Evolutionary conservation across 345 rosid genomes (phyloP), one percentile per base, ranked within the genome.

Genomic region (Pugionium dolabratum): DNA sequence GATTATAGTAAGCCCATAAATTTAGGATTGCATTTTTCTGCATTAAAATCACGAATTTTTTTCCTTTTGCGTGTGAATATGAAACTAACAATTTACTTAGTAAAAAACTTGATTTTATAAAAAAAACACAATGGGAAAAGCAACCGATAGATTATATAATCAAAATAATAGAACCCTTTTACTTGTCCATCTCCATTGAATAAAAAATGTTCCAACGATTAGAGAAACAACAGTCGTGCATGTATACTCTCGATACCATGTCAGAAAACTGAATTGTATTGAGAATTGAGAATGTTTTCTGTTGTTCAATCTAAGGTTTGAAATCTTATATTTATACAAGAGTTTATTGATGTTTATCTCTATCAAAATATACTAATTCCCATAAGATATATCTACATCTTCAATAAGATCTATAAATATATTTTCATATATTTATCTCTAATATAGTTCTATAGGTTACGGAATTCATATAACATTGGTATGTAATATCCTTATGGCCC

Each of bases 401-500:
- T n/a, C n/a, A n/a, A n/a, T n/a, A n/a, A n/a, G n/a, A n/a, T n/a
- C n/a, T n/a, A n/a, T n/a, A n/a, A n/a, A n/a, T n/a, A n/a, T n/a
- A n/a, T n/a, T n/a, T n/a, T n/a, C n/a, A n/a, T n/a, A n/a, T n/a
- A n/a, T n/a, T n/a, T n/a, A n/a, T n/a, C n/a, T n/a, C n/a, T n/a
- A n/a, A n/a, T n/a, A n/a, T 43, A 5, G 27, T 43, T 43, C 11
- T 30, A 42, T 59, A 59, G 47, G 28, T 9, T 30, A 29, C 7
- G 27, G 47, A 59, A 59, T n/a, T 41, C 36, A 42, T 42, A 26
- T 25, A 9, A 47, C 51, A 63, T 2, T 29, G 8, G 29, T 62
- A 36, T 28, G 18, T 63, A 49, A 62, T 48, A n/a, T 48, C 29
- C 7, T 36, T 36, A 7, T 62, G 45, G 67, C 18, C 18, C 18